Percentiles rank a stretch among this genome's conserved stretches.
Evolutionary conservation across 1,284 basidiomycete genomes (phyloP).

Genomic region (Ceratobasidium sp.): DNA sequence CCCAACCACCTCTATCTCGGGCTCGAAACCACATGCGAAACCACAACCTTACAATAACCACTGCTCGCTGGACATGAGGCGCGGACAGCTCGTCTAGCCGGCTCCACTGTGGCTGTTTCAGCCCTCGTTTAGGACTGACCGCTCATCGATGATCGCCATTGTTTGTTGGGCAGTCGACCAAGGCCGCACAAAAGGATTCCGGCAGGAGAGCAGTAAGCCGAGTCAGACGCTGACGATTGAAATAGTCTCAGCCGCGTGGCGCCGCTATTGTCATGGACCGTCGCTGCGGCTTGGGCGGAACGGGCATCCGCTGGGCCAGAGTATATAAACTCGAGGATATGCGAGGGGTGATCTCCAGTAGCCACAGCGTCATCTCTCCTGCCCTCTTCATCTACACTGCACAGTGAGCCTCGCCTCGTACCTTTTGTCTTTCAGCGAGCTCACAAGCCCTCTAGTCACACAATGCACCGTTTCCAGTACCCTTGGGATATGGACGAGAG

Average conservation of each 20-base stretch:
- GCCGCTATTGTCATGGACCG: constrained; percentile 39
- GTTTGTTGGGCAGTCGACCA: not conserved
- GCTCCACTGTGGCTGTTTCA: constrained; percentile 28
- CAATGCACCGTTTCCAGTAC: constrained; percentile 42
- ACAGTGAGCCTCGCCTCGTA: not conserved
- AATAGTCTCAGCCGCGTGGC: constrained; percentile 24
- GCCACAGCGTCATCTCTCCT: not conserved
- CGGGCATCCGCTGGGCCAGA: constrained; percentile 22
- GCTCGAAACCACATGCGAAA: not conserved
- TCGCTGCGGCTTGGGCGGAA: not conserved
- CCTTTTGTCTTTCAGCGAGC: not conserved
- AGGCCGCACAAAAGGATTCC: constrained; percentile 17
- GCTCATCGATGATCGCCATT: constrained; percentile 24
- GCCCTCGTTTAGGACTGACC: constrained; percentile 9
- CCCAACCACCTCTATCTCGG: constrained; percentile 8
- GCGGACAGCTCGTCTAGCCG: not conserved
- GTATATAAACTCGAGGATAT: constrained; percentile 8
- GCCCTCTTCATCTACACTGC: not conserved
- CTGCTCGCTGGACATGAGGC: not conserved
- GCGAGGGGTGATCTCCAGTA: constrained; percentile 11
- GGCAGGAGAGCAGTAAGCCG: constrained; percentile 10
- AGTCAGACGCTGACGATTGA: constrained; percentile 16
- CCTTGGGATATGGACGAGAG: constrained; percentile 35
- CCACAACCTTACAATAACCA: not conserved
- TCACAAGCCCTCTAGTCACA: not conserved